Evolutionary conservation across 2,329 filamentous ascomycete genomes (phyloP).

Genomic region (Fusarium sp.): DNA sequence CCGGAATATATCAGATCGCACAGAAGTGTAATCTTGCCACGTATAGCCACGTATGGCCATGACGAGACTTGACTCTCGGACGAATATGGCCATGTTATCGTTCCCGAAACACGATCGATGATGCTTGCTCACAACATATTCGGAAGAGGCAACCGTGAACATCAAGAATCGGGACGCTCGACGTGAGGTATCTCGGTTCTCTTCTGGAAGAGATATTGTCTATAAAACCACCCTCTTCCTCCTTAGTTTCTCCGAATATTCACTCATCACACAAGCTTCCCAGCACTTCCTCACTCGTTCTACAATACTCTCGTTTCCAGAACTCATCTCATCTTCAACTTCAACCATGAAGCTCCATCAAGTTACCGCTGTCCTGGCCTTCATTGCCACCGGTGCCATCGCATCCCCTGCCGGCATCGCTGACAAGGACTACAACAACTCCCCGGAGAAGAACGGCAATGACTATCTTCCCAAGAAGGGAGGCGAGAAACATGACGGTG

Average conservation of each 20-base stretch:
- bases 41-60: neutral
- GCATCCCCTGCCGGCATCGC: conserved; percentile 19
- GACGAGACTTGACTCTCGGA: neutral
- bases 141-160: neutral
- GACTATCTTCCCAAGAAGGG: conserved; percentile 4
- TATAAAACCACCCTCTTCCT: conserved; percentile 21
- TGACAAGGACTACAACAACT: conserved; percentile 6
- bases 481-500: neutral
- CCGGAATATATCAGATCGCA: neutral
- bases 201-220: neutral
- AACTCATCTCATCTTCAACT: neutral
- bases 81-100: neutral
- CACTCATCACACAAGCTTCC: conserved; percentile 26
- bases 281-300: conserved; percentile 16
- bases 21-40: neutral
- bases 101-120: neutral
- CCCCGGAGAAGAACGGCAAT: neutral
- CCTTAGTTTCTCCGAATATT: neutral
- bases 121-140: neutral
- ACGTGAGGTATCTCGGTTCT: neutral
- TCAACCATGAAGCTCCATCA: conserved; percentile 32
- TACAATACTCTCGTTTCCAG: conserved; percentile 21
- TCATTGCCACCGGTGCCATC: conserved; percentile 36
- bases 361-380: conserved; percentile 30
- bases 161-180: neutral